phyloP scores from a whole-genome alignment of 78 protist species.

The Polysphondylium violaceum region DNA sequence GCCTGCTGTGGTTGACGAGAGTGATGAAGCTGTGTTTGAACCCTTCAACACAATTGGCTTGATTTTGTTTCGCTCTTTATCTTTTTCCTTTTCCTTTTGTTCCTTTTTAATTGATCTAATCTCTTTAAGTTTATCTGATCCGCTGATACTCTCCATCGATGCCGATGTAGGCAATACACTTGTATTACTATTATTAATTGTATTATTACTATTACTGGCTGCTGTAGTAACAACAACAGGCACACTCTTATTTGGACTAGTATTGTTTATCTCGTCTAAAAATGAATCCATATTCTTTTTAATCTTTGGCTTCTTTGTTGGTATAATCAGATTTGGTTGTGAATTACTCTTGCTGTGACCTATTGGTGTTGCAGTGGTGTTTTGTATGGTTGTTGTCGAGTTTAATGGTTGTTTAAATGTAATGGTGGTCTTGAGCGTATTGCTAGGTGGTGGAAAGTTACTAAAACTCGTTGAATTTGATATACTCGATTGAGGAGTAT shows the following conservation, averaged over 20 bases:
- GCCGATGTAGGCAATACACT: too few relatives aligned
- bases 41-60: too few relatives aligned
- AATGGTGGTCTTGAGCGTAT: not conserved
- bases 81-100: too few relatives aligned
- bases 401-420: not conserved
- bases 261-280: conserved; percentile 7
- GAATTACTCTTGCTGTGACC: not conserved
- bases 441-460: not conserved
- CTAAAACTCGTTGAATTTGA: not conserved
- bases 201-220: not conserved
- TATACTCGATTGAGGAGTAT: not conserved
- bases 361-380: not conserved
- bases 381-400: not conserved
- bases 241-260: not conserved
- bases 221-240: not conserved
- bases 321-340: not conserved
- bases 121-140: conserved; percentile 10
- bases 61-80: too few relatives aligned
- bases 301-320: not conserved
- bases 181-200: too few relatives aligned
- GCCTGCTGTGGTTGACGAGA: not conserved
- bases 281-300: conserved; percentile 29
- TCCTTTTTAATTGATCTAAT: conserved; percentile 12
- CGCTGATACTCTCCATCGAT: too few relatives aligned
- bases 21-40: too few relatives aligned